Base-by-base conservation (phyloP, 75 land plant species). In the Adiantum capillusveneris region DNA sequence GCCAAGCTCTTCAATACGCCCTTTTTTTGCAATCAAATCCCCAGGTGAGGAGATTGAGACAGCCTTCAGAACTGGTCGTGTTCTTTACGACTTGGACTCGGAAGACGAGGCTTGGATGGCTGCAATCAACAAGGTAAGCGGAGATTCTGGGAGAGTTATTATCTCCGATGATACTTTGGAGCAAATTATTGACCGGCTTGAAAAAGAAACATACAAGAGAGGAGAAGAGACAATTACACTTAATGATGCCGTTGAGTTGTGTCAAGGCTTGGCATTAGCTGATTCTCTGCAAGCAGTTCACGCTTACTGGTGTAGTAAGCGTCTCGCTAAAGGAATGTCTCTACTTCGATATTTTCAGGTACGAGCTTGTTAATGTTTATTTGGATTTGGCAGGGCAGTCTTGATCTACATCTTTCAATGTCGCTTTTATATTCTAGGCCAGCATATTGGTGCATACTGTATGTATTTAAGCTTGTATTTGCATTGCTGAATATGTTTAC, bases 281-380 rank as follows among this genome's bases (percentile, higher is more conserved):
- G 82, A 84, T 18, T 44, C 68, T 9, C 60, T 86, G 25, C 79
- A 71, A 66, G 58, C 53, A 11, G 80, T 94, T 3, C 75, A 86
- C 65, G 76, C 75, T 3, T 68, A 94, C 58, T 94, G 98, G 98
- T 65, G 20, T 39, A 64, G 59, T 28, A 85, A 88, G 67, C 74
- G 98, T 61, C 63, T 55, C 73, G 72, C 59, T 71, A 83, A 81
- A 49, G 86, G 96, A 27, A 81, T 84, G 79, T 81, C 96, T 17
- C 72, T 94, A 76, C 74, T 94, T 45, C 81, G 96, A 21, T 89
- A 89, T 53, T 81, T 94, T 53, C 98, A 94, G 96, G 98, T 94
- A 72, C 25, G 17, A 26, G 55, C 0, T 24, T 20, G 1, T 1
- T 19, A 52, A 1, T 9, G 12, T 34, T 44, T 24, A 21, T 36